Percentiles rank a stretch among this genome's conserved stretches.
These are phyloP conservation scores for Penicillium fuscoglaucum DNA, from an alignment of 2,329 filamentous ascomycete genomes.

Conservation along the genomic window DNA sequence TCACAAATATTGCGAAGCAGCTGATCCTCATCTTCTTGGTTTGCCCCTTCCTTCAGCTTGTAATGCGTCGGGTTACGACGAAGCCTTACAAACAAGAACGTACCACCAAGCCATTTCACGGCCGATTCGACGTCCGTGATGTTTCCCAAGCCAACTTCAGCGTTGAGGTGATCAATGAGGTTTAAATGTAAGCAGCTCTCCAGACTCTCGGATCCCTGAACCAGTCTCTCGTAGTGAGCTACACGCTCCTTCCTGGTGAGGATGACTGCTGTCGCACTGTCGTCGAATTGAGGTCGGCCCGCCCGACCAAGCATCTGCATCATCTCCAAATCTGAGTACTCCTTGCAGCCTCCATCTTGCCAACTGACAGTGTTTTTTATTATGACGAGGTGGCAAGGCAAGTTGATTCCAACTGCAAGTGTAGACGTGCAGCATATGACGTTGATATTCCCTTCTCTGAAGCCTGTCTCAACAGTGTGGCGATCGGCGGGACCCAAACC, in stretches of 20 bases:
- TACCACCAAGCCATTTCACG: slow-evolving; percentile 71
- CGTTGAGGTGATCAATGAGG: slow-evolving; percentile 79
- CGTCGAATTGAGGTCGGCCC: slow-evolving; percentile 79
- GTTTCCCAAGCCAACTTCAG: slow-evolving; percentile 75
- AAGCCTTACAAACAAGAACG: slow-evolving; percentile 75
- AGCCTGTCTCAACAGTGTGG: slow-evolving; percentile 65
- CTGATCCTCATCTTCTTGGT: slow-evolving; percentile 58
- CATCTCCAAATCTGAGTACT: slow-evolving; percentile 79
- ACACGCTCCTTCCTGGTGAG: slow-evolving; percentile 69
- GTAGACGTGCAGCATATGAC: slow-evolving; percentile 88
- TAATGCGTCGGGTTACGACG: slow-evolving; percentile 71
- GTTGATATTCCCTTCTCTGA: slow-evolving; percentile 68
- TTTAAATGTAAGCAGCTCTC: slow-evolving; percentile 80
- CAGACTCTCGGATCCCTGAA: slow-evolving; percentile 69
- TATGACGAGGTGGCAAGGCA: slow-evolving; percentile 80
- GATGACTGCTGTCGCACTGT: slow-evolving; percentile 73
- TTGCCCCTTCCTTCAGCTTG: slow-evolving; percentile 57
- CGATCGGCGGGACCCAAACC: slow-evolving; percentile 68
- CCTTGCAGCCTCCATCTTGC: slow-evolving; percentile 60
- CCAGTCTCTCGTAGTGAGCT: slow-evolving; percentile 68
- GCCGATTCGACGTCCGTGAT: slow-evolving; percentile 66
- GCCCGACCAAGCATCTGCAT: slow-evolving; percentile 91
- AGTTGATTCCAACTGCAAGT: slow-evolving; percentile 77
- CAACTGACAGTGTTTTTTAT: slow-evolving; percentile 76
- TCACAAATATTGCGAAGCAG: slow-evolving; percentile 70